Conservation (phyloP, 352 stramenopile species). For the Globisporangium yorkense region DNA sequence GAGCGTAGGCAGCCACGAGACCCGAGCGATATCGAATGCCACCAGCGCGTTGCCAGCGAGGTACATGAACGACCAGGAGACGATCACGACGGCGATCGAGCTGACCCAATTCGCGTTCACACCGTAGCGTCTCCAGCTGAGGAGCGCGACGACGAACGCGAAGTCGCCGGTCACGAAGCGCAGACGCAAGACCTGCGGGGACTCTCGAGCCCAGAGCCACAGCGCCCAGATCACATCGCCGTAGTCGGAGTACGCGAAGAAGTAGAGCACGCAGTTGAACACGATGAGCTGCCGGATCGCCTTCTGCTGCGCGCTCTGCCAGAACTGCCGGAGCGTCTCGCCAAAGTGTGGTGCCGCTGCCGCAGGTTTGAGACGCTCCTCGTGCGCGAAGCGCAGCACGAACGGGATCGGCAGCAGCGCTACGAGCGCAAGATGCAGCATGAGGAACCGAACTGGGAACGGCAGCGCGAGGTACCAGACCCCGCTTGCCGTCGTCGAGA, state of each 20-base stretch:
- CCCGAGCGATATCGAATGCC: slow-evolving; percentile 14
- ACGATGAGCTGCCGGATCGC: slow-evolving; percentile 41
- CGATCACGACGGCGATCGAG: slow-evolving; percentile 9
- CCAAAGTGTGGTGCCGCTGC: slow-evolving; percentile 1
- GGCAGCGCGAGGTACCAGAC: neutral
- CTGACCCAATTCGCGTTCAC: slow-evolving; percentile 21
- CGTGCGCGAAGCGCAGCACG: slow-evolving; percentile 9
- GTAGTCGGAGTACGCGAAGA: slow-evolving; percentile 28
- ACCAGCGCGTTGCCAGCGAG: slow-evolving; percentile 17
- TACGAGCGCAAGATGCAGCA: slow-evolving; percentile 22
- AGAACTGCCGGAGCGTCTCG: slow-evolving; percentile 16
- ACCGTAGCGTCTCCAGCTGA: neutral
- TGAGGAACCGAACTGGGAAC: slow-evolving; percentile 10
- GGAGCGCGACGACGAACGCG: slow-evolving; percentile 23
- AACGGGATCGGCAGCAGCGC: slow-evolving; percentile 25
- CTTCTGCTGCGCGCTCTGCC: slow-evolving; percentile 24
- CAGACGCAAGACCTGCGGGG: no score
- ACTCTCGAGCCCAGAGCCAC: slow-evolving; percentile 12
- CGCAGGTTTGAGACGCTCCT: neutral
- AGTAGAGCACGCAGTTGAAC: slow-evolving; percentile 36
- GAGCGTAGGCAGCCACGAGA: slow-evolving; percentile 19
- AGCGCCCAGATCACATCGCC: slow-evolving; percentile 13
- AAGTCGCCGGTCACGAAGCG: slow-evolving; percentile 8
- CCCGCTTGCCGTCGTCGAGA: neutral
- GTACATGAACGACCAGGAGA: slow-evolving; percentile 13